Evolutionary conservation across 495 filamentous ascomycete genomes (phyloP).

Genomic region (Hypoxylon trugodes): DNA sequence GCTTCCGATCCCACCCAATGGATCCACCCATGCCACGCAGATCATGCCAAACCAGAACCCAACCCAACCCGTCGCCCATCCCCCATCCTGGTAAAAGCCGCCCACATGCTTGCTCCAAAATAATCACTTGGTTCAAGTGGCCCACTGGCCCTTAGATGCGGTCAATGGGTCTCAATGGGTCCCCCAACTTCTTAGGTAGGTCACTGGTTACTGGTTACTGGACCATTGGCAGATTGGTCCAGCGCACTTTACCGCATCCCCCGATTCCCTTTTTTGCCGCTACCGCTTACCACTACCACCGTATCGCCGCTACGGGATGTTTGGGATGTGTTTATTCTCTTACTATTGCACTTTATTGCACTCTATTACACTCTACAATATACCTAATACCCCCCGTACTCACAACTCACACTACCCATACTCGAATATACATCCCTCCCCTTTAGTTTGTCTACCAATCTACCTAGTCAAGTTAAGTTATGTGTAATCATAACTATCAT

Average conservation of each 20-base stretch:
- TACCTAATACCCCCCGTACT: no score
- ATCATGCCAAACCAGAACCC: conserved; percentile 37
- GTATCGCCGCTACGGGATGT: conserved; percentile 32
- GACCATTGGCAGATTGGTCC: no score
- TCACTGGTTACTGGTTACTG: not conserved
- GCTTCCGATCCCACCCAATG: conserved; percentile 38
- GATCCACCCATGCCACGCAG: conserved; percentile 27
- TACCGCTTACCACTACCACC: conserved; percentile 37
- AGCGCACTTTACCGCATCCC: conserved; percentile 24
- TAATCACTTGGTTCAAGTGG: no score
- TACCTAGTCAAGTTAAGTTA: no score
- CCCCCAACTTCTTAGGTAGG: no score
- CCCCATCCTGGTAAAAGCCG: conserved; percentile 1
- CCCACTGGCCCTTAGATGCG: conserved; percentile 1
- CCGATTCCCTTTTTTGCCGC: conserved; percentile 29
- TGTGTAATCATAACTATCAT: conserved; percentile 37
- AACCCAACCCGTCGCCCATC: not conserved
- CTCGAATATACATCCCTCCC: no score
- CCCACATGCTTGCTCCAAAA: conserved; percentile 7
- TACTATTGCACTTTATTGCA: no score
- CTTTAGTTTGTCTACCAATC: no score
- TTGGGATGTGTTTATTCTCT: no score
- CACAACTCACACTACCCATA: no score
- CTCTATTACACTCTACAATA: no score
- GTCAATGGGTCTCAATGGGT: conserved; percentile 7